phyloP scores from a whole-genome alignment of 768 basidiomycete genomes.

The Butyriboletus loyo region DNA sequence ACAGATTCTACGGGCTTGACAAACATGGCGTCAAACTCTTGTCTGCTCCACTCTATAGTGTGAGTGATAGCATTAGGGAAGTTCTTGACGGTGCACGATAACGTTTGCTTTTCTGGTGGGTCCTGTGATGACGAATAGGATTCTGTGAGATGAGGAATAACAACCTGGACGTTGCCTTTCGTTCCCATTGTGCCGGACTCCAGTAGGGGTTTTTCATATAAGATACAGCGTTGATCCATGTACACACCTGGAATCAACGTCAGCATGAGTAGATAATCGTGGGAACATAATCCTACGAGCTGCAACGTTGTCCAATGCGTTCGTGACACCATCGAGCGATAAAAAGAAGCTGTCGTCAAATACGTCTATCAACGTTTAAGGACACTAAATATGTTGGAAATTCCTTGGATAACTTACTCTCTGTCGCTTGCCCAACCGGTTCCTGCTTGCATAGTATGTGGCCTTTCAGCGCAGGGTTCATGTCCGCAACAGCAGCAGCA shows the following conservation, averaged over 20 bases:
- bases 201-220: conserved; percentile 92
- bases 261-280: background rate
- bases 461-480: conserved; percentile 89
- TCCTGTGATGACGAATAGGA: conserved; percentile 98
- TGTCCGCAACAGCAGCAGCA: conserved; percentile 84
- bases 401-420: conserved; percentile 56
- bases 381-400: background rate
- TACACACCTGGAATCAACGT: conserved; percentile 65
- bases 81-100: conserved; percentile 97
- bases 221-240: conserved; percentile 98
- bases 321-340: conserved; percentile 88
- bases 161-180: conserved; percentile 95
- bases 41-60: conserved; percentile 98
- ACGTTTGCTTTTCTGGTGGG: conserved; percentile 96
- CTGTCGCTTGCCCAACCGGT: conserved; percentile 88
- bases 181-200: conserved; percentile 98
- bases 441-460: conserved; percentile 90
- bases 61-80: conserved; percentile 98
- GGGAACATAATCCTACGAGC: conserved; percentile 61
- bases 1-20: conserved; percentile 92
- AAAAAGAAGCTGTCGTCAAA: conserved; percentile 90
- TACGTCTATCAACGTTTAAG: conserved; percentile 51
- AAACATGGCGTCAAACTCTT: conserved; percentile 89
- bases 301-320: conserved; percentile 95
- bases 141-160: conserved; percentile 92